phyloP scores from a whole-genome alignment of 371 early-diverging fungal genomes.

The Nematocida homosporus region DNA sequence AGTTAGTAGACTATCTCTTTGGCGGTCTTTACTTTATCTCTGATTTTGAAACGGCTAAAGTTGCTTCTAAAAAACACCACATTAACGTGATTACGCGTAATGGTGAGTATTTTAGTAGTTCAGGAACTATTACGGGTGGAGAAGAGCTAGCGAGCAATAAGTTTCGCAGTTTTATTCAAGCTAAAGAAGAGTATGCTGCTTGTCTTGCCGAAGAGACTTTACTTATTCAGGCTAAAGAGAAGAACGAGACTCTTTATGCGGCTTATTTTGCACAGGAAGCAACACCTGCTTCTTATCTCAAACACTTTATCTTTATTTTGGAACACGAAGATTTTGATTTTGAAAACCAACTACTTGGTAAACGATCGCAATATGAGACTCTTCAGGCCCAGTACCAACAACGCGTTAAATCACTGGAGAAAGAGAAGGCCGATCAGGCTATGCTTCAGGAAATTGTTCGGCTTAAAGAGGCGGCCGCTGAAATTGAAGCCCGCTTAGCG shows the following conservation, averaged over 20 bases:
- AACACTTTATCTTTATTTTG: conserved; percentile 13
- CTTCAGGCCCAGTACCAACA: background rate
- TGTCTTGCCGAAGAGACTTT: conserved; percentile 3
- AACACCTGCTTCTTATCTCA: background rate
- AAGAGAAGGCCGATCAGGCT: background rate
- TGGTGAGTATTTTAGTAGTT: conserved; percentile 62
- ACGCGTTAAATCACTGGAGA: conserved; percentile 4
- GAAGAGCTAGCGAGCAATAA: conserved; percentile 44
- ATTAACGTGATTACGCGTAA: conserved; percentile 64
- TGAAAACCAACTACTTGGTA: conserved; percentile 1
- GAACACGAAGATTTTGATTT: conserved; percentile 22
- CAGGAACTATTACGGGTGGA: conserved; percentile 67
- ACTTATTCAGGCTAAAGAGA: conserved; percentile 14
- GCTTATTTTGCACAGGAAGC: background rate
- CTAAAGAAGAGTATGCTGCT: conserved; percentile 29
- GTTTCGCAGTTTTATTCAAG: conserved; percentile 52
- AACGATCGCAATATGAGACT: conserved; percentile 10
- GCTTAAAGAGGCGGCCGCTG: conserved; percentile 13
- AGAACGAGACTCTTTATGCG: conserved; percentile 7
- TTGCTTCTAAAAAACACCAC: conserved; percentile 48
- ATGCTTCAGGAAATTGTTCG: background rate
- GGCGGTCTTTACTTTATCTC: conserved; percentile 54
- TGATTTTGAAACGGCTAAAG: conserved; percentile 57
- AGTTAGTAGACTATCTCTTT: conserved; percentile 55
- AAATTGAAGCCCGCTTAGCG: conserved; percentile 42